phyloP scores from a whole-genome alignment of 345 rosid genomes.

The Lagerstroemia speciosa region DNA sequence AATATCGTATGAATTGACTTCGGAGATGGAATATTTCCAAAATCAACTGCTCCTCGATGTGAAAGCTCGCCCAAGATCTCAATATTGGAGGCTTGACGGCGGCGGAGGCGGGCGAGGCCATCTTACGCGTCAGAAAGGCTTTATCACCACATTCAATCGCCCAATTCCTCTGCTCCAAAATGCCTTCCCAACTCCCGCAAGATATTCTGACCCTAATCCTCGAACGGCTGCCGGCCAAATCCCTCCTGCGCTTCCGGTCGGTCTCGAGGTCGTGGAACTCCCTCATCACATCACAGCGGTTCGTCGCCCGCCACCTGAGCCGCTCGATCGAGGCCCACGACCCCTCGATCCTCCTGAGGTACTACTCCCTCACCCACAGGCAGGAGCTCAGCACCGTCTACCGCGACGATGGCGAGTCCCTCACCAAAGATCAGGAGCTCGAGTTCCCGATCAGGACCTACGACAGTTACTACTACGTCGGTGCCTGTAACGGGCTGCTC shows the following conservation, averaged over 20 bases:
- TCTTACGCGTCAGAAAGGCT: too few species aligned
- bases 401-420: not conserved
- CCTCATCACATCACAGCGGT: constrained; percentile 9
- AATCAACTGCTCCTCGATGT: too few species aligned
- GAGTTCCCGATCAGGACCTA: constrained; percentile 10
- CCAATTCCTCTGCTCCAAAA: too few species aligned
- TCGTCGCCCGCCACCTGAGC: constrained; percentile 9
- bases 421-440: constrained; percentile 6
- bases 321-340: not conserved
- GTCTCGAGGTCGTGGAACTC: constrained; percentile 16
- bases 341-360: constrained; percentile 10
- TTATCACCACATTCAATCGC: too few species aligned
- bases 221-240: too few species aligned
- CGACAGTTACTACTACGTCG: constrained; percentile 7
- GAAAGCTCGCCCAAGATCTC: too few species aligned
- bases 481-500: constrained; percentile 13
- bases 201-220: too few species aligned
- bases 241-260: constrained; percentile 12
- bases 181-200: too few species aligned
- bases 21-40: too few species aligned
- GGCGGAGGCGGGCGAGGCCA: too few species aligned
- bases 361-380: constrained; percentile 9
- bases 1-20: too few species aligned
- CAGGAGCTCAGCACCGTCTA: constrained; percentile 9
- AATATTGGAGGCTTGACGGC: too few species aligned